phyloP scores from a whole-genome alignment of 2,329 filamentous ascomycete genomes.

The Colletotrichum phormii region DNA sequence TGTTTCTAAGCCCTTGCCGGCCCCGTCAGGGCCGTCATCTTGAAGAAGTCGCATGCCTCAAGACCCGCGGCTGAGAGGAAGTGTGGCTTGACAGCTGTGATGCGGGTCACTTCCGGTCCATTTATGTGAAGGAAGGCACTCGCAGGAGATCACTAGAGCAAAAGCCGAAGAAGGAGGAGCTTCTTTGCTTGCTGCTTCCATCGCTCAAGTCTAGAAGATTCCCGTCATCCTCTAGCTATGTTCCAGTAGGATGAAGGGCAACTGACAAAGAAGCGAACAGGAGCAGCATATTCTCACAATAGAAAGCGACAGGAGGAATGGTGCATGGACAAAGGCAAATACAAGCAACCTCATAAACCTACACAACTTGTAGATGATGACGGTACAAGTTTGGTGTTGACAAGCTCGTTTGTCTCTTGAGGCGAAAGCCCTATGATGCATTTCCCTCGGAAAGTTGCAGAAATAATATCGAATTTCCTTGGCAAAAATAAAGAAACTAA shows the following conservation, averaged over 20 bases:
- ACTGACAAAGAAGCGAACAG: neutral
- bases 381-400: neutral
- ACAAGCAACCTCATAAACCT: neutral
- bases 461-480: neutral
- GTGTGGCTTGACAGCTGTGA: neutral
- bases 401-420: neutral
- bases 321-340: neutral
- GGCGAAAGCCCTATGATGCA: neutral
- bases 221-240: neutral
- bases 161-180: neutral
- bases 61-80: neutral
- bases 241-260: neutral
- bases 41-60: neutral
- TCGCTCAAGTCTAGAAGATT: neutral
- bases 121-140: neutral
- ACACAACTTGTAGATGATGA: neutral
- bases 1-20: neutral
- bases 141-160: neutral
- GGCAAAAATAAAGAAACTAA: neutral
- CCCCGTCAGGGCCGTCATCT: neutral
- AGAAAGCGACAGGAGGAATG: neutral
- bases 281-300: accelerated
- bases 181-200: neutral
- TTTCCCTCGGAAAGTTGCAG: neutral
- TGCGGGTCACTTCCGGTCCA: neutral